Conservation (phyloP, 2,329 filamentous ascomycete species). For the Pyrenochaeta sp. region DNA sequence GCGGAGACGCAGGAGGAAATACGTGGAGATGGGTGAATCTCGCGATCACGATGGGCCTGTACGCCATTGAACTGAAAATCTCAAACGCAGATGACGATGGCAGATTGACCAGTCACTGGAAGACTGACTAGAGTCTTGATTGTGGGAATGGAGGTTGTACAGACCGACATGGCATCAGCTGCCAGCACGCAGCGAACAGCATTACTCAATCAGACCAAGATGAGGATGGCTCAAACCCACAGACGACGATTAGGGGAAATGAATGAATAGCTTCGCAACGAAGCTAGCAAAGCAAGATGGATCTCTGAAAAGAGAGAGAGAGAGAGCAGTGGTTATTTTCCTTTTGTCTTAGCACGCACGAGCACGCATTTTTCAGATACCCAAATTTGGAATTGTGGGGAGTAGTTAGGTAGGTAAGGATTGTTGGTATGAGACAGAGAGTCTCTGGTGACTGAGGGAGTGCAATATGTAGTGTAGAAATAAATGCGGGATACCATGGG, state of each 20-base stretch:
- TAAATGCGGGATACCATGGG: too few species aligned
- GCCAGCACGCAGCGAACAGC: too few species aligned
- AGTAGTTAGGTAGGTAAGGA: not conserved
- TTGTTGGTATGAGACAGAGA: too few species aligned
- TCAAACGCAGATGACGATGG: constrained; percentile 82
- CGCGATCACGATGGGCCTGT: constrained; percentile 85
- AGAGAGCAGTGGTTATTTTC: not conserved
- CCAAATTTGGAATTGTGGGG: constrained; percentile 29
- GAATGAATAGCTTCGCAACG: too few species aligned
- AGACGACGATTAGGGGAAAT: too few species aligned
- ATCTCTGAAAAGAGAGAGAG: not conserved
- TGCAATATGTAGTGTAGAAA: too few species aligned
- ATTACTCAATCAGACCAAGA: too few species aligned
- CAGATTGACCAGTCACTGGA: constrained; percentile 82
- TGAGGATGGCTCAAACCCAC: too few species aligned
- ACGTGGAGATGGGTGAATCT: constrained; percentile 95
- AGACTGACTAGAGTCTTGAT: constrained; percentile 82
- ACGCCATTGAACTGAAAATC: constrained; percentile 88
- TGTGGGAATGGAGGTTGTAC: too few species aligned
- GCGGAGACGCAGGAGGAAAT: constrained; percentile 82
- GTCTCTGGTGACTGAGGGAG: too few species aligned
- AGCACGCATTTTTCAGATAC: constrained; percentile 32
- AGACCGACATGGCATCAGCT: too few species aligned
- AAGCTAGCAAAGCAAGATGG: not conserved
- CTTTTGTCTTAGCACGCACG: constrained; percentile 15